Conservation (phyloP, 1,284 basidiomycete species). For the Phellinidium pouzarii region DNA sequence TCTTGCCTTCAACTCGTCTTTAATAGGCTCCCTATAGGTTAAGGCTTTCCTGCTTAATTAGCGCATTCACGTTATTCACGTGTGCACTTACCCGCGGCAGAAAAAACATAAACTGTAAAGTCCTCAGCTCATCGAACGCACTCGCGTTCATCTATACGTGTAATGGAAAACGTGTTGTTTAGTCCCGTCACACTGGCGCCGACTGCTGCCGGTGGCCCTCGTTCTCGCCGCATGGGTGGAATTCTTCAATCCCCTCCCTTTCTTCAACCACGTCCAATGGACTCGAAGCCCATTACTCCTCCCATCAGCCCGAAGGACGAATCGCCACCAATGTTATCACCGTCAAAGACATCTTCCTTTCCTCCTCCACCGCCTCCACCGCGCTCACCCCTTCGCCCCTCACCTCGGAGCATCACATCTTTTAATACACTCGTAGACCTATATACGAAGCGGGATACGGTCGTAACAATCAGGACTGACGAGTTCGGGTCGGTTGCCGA, state of each 20-base stretch:
- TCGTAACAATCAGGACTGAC: slow-evolving; percentile 5
- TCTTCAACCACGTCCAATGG: slow-evolving; percentile 11
- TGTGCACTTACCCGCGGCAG: slow-evolving; percentile 2
- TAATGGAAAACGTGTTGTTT: slow-evolving; percentile 18
- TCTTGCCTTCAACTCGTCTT: not conserved
- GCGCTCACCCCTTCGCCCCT: slow-evolving; percentile 17
- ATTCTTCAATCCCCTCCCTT: slow-evolving; percentile 12
- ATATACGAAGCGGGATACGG: slow-evolving; percentile 15
- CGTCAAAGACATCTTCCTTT: slow-evolving; percentile 10
- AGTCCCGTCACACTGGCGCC: slow-evolving; percentile 8
- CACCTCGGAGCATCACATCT: slow-evolving; percentile 15
- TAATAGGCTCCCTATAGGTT: not conserved
- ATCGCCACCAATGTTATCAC: slow-evolving; percentile 7
- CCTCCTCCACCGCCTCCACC: slow-evolving; percentile 16
- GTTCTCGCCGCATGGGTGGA: slow-evolving; percentile 19
- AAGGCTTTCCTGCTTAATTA: slow-evolving; percentile 12
- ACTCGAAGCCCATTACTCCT: slow-evolving; percentile 13
- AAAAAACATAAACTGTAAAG: slow-evolving; percentile 8
- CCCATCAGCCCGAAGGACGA: slow-evolving; percentile 15
- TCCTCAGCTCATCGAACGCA: slow-evolving; percentile 6
- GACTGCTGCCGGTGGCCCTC: slow-evolving; percentile 13
- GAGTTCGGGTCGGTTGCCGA: not conserved
- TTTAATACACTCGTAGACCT: slow-evolving; percentile 16
- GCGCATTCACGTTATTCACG: slow-evolving; percentile 17
- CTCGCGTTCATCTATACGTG: slow-evolving; percentile 8